A percentile compares a stretch with the other conserved stretches of the same genome.
phyloP scores from a whole-genome alignment of 2,329 filamentous ascomycete genomes.

The Calonectria naviculata region DNA sequence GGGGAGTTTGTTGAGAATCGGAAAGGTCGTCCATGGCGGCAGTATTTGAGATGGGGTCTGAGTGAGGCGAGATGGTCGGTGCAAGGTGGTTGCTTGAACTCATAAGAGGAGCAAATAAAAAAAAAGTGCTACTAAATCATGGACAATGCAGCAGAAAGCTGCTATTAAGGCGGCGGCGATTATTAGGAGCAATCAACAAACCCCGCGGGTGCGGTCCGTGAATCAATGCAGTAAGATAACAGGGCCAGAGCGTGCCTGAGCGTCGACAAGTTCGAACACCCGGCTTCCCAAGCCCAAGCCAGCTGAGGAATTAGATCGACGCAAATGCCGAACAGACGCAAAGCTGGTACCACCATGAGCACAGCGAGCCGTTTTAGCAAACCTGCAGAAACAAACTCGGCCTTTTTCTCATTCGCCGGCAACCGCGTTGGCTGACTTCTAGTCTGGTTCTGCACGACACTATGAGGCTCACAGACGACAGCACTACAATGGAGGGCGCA shows the following conservation, averaged over 20 bases:
- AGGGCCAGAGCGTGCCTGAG: not conserved
- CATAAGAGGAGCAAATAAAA: conserved; percentile 1
- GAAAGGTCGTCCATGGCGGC: conserved; percentile 6
- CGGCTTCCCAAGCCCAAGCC: not conserved
- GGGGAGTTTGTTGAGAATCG: not conserved
- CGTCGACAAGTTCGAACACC: not conserved
- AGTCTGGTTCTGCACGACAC: not conserved
- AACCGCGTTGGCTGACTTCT: not conserved
- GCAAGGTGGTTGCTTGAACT: not conserved
- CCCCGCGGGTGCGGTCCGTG: conserved; percentile 4
- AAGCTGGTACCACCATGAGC: not conserved
- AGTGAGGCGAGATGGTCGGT: not conserved
- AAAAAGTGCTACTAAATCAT: not conserved
- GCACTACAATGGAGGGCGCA: not conserved
- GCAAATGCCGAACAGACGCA: conserved; percentile 1
- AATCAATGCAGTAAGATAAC: conserved; percentile 11
- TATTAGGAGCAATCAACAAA: not conserved
- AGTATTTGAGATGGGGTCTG: not conserved
- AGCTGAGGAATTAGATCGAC: not conserved
- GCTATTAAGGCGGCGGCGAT: not conserved
- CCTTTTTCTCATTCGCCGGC: not conserved
- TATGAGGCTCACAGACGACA: not conserved
- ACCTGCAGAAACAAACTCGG: not conserved
- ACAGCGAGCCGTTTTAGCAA: not conserved
- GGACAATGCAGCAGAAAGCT: not conserved